Evolutionary conservation across 139 green algal species (phyloP), one percentile per base, ranked within the genome.

Genomic region (Micromonas pusilla): DNA sequence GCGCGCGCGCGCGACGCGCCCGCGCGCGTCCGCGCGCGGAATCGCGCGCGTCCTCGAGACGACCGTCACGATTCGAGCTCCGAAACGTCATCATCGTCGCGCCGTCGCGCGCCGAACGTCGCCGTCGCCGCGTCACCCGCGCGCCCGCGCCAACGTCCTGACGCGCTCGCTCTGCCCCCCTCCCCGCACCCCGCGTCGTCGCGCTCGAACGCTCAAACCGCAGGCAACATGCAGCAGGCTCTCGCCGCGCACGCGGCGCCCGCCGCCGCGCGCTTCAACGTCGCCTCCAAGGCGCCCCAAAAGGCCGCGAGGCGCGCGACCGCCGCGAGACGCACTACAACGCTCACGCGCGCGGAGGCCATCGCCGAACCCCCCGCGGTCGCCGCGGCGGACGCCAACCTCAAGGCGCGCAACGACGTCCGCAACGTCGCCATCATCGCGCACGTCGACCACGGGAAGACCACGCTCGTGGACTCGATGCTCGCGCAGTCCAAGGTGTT

Each of bases 391-490:
- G 1, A 25, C 20, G 21, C 54, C 28, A 70, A 39, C 60, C n/a
- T 30, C 23, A 34, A 65, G 33, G 16, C 34, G 68, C 64, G 66
- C 25, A 74, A 85, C 26, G 81, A 84, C 64, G 64, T 90, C 19
- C 78, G 86, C 36, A 87, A 87, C 72, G 87, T 90, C 25, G 85
- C 85, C 45, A 89, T 87, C 74, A 85, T 88, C 73, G 90, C 90
- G 13, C 90, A 94, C 82, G 89, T 95, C 60, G 91, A 97, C 80
- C 91, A 96, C 76, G 90, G 89, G 60, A 91, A 91, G 85, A 94
- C 85, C 30, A 96, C 85, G 57, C 84, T 96, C 52, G 91, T 97
- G 37, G 93, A 97, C 67, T 83, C 90, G 45, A 97, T 97, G 93
- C 85, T 97, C 4, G 83, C 87, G 81, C 93, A 97, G 82, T 82